phyloP scores from a whole-genome alignment of 306 rosid genomes.

The Cicer judaicum region DNA sequence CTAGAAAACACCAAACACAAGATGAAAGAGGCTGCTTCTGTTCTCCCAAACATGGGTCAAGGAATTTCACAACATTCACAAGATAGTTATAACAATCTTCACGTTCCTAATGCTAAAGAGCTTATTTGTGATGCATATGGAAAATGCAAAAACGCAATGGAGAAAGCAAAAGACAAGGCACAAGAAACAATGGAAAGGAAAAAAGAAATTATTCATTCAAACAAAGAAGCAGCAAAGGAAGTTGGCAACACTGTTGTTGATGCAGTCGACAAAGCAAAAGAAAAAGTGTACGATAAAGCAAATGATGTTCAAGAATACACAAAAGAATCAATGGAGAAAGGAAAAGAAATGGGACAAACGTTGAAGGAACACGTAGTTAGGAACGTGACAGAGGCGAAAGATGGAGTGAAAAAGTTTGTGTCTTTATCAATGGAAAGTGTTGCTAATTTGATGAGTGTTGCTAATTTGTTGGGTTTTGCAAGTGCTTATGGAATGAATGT shows the following conservation, averaged over 20 bases:
- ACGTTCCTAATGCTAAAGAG: constrained; percentile 53
- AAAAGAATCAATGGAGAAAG: constrained; percentile 38
- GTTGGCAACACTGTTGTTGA: constrained; percentile 35
- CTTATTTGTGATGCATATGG: constrained; percentile 73
- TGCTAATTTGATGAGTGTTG: constrained; percentile 34
- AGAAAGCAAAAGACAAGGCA: constrained; percentile 51
- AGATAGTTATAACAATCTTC: neutral
- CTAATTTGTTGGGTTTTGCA: constrained; percentile 58
- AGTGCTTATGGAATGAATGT: constrained; percentile 72
- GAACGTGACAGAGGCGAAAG: constrained; percentile 43
- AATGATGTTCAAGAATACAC: constrained; percentile 42
- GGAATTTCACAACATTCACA: constrained; percentile 36
- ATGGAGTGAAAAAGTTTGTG: constrained; percentile 1
- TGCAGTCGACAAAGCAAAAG: constrained; percentile 42
- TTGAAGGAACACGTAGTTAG: constrained; percentile 18
- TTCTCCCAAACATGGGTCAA: constrained; percentile 51
- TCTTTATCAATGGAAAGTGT: neutral
- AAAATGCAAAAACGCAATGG: constrained; percentile 65
- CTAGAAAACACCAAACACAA: constrained; percentile 38
- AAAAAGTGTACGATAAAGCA: constrained; percentile 26
- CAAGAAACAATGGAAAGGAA: constrained; percentile 17
- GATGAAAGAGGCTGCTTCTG: constrained; percentile 52
- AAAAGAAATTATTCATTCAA: constrained; percentile 10
- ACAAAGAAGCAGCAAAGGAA: constrained; percentile 1
- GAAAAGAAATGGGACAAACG: constrained; percentile 47